A percentile compares a stretch with the other conserved stretches of the same genome.
These are phyloP conservation scores for Eleusine coracana DNA, from an alignment of 176 grass and related monocot genomes.

Conservation along the genomic window DNA sequence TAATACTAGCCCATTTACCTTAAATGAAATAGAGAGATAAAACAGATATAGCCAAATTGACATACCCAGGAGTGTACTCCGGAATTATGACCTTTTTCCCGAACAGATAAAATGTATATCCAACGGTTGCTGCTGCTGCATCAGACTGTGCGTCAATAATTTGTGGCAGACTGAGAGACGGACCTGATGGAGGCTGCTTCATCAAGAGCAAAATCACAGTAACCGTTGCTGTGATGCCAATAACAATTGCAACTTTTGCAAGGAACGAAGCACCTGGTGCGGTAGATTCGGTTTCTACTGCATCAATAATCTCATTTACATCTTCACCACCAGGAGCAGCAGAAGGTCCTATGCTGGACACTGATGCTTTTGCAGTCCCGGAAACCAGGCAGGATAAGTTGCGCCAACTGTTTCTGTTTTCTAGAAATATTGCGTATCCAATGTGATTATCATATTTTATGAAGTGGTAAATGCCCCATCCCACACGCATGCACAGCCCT, in stretches of 20 bases:
- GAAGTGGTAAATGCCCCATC: background rate
- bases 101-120: conserved; percentile 67
- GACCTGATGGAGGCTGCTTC: conserved; percentile 49
- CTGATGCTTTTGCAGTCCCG: conserved; percentile 33
- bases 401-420: conserved; percentile 25
- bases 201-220: conserved; percentile 57
- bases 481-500: background rate
- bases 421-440: conserved; percentile 18
- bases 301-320: conserved; percentile 45
- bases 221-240: conserved; percentile 60
- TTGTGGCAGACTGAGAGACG: conserved; percentile 64
- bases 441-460: background rate
- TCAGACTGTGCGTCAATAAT: conserved; percentile 60
- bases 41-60: conserved; percentile 25
- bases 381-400: conserved; percentile 33
- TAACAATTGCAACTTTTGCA: conserved; percentile 61
- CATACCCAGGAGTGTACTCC: conserved; percentile 79
- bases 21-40: background rate
- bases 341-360: conserved; percentile 48
- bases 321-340: conserved; percentile 44
- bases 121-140: conserved; percentile 28
- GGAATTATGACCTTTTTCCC: conserved; percentile 78
- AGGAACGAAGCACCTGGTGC: conserved; percentile 49
- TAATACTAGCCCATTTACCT: background rate
- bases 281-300: conserved; percentile 46